Evolutionary conservation across 345 rosid species (phyloP), one percentile per base, ranked within the genome.

Genomic region (Salix udensis): DNA sequence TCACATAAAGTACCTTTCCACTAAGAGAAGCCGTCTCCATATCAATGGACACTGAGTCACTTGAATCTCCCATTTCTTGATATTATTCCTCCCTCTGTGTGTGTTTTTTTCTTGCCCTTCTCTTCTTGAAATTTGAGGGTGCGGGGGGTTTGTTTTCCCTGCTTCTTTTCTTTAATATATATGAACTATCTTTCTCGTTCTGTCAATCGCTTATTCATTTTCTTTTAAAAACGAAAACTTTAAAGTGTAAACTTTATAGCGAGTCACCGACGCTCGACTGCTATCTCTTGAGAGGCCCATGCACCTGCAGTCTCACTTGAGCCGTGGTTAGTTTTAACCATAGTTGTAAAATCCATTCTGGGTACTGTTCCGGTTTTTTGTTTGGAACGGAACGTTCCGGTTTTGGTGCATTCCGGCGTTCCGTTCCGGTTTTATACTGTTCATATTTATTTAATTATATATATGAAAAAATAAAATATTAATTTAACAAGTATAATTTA

Each of bases 31-130:
- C 79, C 80, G 90, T 85, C 65, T 93, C 97, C 91, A 93, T 87
- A 68, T 91, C 96, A 75, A 94, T 85, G 83, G 96, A 93, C 76
- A 93, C 91, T 52, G 96, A 91, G 87, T 85, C 97, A 87, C 92
- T 92, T 62, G 97, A 92, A 90, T 91, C 95, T 72, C 85, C 96
- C 97, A 94, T 91, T 78, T 48, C 39, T 68, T 76, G 61, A 52
- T 68, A 70, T 14, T 76, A 48, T 66, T 71, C 73, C 40, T 34
- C 18, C 58, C 23, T 77, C 34, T 26, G 34, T 62, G 42, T 74
- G 7, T 68, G 37, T 72, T 83, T 72, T 83, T 72, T 61, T 62
- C 71, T 62, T 68, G 18, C 64, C 52, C 71, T 21, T 66, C 72
- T 70, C 68, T 40, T 71, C 24, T 68, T 68, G 36, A 61, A 68